These are phyloP conservation scores for Auxenochlorella pyrenoidosa DNA, from an alignment of 139 green algal genomes.

Conservation along the genomic window DNA sequence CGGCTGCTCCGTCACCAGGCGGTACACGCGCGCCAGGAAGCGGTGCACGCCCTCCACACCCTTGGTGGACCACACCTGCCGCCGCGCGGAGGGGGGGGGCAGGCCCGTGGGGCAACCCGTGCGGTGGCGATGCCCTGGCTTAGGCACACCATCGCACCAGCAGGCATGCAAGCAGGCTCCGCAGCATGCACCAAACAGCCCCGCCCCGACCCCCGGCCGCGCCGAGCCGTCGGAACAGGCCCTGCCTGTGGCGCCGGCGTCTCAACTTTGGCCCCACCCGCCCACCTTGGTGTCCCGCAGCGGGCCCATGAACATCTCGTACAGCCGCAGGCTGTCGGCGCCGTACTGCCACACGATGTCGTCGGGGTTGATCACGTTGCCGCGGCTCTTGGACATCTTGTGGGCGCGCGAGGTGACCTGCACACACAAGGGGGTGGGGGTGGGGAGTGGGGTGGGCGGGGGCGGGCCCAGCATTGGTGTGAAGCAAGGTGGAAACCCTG, in stretches of 20 bases:
- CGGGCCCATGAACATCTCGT: constrained; percentile 99
- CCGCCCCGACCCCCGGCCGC: no score
- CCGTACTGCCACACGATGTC: constrained; percentile 93
- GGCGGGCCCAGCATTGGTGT: no score
- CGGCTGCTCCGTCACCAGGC: constrained; percentile 67
- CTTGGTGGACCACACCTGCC: constrained; percentile 88
- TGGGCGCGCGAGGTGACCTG: constrained; percentile 76
- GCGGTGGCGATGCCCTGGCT: no score
- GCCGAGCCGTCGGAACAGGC: no score
- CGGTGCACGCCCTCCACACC: constrained; percentile 97
- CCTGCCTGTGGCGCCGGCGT: no score
- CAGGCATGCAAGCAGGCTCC: no score
- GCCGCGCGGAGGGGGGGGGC: no score
- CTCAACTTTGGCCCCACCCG: background rate
- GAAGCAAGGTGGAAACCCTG: no score
- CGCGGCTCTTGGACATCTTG: constrained; percentile 98
- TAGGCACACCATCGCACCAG: no score
- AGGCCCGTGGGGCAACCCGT: no score
- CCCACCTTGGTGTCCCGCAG: constrained; percentile 90
- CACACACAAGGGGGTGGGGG: background rate
- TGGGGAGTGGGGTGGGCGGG: background rate
- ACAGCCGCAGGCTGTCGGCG: constrained; percentile 96
- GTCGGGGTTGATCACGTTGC: constrained; percentile 99
- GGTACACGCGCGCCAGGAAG: constrained; percentile 92
- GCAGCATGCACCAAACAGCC: no score